phyloP scores from a whole-genome alignment of 352 stramenopile genomes.

The Thraustotheca clavata region DNA sequence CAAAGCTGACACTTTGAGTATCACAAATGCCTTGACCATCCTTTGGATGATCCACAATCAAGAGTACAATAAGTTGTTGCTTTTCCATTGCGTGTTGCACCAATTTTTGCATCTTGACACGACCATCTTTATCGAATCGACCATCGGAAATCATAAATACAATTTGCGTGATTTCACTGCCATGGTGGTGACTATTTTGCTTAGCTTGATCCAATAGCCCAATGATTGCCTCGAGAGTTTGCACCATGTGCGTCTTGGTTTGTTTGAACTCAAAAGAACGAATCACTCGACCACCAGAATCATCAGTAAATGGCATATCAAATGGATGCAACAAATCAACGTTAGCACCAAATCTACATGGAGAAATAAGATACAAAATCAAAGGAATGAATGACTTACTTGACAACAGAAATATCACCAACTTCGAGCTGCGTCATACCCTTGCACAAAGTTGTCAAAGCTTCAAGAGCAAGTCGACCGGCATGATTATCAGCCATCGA shows the following conservation, averaged over 20 bases:
- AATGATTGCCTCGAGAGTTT: conserved; percentile 91
- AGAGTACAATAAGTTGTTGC: conserved; percentile 97
- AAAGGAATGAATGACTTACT: conserved; percentile 22
- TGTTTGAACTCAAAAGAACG: conserved; percentile 96
- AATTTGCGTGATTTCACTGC: conserved; percentile 91
- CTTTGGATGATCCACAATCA: conserved; percentile 91
- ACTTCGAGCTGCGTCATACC: conserved; percentile 97
- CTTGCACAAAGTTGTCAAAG: conserved; percentile 95
- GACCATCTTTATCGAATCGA: conserved; percentile 95
- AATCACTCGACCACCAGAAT: conserved; percentile 90
- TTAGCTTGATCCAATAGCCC: conserved; percentile 84
- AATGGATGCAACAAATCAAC: conserved; percentile 96
- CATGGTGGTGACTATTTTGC: conserved; percentile 40
- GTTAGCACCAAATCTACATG: conserved; percentile 93
- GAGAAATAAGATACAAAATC: conserved; percentile 25
- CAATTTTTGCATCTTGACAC: conserved; percentile 90
- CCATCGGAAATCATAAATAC: conserved; percentile 99
- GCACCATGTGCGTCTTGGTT: conserved; percentile 94
- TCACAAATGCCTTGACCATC: conserved; percentile 87
- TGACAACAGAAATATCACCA: conserved; percentile 88
- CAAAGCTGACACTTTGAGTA: conserved; percentile 97
- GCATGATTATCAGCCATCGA: conserved; percentile 98
- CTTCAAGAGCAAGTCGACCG: conserved; percentile 91
- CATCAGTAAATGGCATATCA: conserved; percentile 94
- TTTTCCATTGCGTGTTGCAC: conserved; percentile 96